Evolutionary conservation across 192 early-diverging fungal genomes (phyloP).

Genomic region (Glomus cerebriforme): DNA sequence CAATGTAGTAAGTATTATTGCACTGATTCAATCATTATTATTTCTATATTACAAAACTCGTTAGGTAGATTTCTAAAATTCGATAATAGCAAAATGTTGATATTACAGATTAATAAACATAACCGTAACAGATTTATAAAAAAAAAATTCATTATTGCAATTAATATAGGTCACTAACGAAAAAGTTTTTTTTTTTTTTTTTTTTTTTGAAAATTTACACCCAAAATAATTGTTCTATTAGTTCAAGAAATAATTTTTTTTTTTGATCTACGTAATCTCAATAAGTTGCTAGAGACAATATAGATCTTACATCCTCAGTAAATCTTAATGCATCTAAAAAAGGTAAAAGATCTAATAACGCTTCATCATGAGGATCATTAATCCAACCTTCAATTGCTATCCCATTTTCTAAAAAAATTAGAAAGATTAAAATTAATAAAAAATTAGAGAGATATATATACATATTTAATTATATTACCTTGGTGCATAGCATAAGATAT

Average conservation of each 20-base stretch:
- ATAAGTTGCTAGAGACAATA: conserved; percentile 60
- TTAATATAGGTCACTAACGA: neutral
- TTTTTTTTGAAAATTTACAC: too few species aligned
- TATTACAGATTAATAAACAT: neutral
- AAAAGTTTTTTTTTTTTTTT: neutral
- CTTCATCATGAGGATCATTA: conserved; percentile 74
- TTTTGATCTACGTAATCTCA: conserved; percentile 14
- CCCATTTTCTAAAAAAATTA: conserved; percentile 69
- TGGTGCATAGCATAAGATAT: conserved; percentile 71
- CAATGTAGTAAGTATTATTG: too few species aligned
- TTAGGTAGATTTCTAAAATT: neutral
- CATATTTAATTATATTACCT: conserved; percentile 49
- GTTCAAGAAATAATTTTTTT: neutral
- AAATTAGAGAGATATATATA: neutral
- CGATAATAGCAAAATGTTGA: neutral
- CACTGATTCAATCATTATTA: neutral
- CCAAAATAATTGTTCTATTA: too few species aligned
- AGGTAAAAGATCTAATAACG: conserved; percentile 81
- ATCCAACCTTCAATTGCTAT: conserved; percentile 91
- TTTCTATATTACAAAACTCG: neutral
- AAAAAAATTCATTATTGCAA: too few species aligned
- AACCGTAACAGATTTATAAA: too few species aligned
- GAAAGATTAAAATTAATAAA: neutral
- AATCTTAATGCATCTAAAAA: conserved; percentile 88
- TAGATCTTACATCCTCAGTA: conserved; percentile 79